Conservation (phyloP, 495 filamentous ascomycete genomes). For the Parathielavia hyrcaniae region DNA sequence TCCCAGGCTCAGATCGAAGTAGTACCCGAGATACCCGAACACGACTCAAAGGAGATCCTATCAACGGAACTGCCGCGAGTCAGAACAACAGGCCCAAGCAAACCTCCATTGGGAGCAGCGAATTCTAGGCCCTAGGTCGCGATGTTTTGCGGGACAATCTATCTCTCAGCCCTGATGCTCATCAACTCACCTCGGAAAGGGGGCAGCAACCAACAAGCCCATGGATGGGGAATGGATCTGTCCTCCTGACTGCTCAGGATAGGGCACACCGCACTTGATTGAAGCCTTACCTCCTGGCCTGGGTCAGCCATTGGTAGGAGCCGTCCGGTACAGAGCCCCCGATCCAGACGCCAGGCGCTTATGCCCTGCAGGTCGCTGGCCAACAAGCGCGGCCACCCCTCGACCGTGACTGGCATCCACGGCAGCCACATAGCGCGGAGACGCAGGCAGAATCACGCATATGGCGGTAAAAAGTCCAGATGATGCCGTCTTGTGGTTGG, state of each 20-base stretch:
- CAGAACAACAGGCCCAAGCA: too few species aligned
- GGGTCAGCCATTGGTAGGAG: slow-evolving; percentile 1
- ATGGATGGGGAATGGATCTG: background rate
- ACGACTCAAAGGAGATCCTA: too few species aligned
- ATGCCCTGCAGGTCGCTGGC: slow-evolving; percentile 7
- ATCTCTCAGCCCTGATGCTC: background rate
- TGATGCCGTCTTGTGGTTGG: background rate
- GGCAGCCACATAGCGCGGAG: background rate
- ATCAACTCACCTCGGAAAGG: background rate
- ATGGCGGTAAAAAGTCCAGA: background rate
- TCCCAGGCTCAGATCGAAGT: background rate
- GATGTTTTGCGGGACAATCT: too few species aligned
- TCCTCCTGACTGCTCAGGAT: background rate
- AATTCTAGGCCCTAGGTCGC: too few species aligned
- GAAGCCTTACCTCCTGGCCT: background rate
- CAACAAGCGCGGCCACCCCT: background rate
- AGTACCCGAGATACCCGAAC: too few species aligned
- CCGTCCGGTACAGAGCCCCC: background rate
- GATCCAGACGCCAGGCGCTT: slow-evolving; percentile 7
- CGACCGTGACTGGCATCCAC: background rate
- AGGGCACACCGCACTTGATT: background rate
- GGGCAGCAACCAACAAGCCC: background rate
- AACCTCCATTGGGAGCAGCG: too few species aligned
- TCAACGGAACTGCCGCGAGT: too few species aligned
- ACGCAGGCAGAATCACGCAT: background rate